A percentile compares a stretch with the other conserved stretches of the same genome.
phyloP scores from a whole-genome alignment of 257 asterid species.

The Lycium ferocissimum region DNA sequence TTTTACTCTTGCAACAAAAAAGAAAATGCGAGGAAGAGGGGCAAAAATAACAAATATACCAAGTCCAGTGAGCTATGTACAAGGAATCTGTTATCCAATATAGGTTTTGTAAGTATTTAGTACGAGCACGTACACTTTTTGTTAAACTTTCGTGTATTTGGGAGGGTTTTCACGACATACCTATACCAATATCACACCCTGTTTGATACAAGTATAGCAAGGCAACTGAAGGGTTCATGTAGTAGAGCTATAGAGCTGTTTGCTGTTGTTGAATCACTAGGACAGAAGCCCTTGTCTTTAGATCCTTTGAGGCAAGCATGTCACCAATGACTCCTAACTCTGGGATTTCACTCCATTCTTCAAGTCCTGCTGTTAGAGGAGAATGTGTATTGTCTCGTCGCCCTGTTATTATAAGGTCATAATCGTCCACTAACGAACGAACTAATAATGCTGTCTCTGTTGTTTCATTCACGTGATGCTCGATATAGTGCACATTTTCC shows the following conservation, averaged over 20 bases:
- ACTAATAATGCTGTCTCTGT: conserved; percentile 28
- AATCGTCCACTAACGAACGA: conserved; percentile 33
- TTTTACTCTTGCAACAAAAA: not conserved
- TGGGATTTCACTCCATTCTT: conserved; percentile 43
- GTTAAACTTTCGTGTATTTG: not conserved
- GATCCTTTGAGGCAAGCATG: conserved; percentile 35
- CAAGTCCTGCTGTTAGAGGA: conserved; percentile 34
- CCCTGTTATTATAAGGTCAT: conserved; percentile 41
- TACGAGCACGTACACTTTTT: not conserved
- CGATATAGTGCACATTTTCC: conserved; percentile 35
- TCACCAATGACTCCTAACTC: conserved; percentile 42
- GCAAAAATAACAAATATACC: not conserved
- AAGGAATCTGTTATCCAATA: not conserved
- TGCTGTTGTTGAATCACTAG: conserved; percentile 42
- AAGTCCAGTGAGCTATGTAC: conserved; percentile 5
- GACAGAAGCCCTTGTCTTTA: conserved; percentile 35
- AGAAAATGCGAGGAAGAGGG: not conserved
- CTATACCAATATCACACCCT: not conserved
- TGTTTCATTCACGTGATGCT: conserved; percentile 22
- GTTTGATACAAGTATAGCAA: not conserved
- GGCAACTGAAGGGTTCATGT: not conserved
- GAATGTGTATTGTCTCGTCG: conserved; percentile 30
- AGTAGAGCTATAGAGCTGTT: not conserved
- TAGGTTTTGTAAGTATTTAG: not conserved
- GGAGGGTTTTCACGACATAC: not conserved